These are phyloP conservation scores for Berberis vulgaris DNA, from an alignment of 164 flowering plant genomes.

Conservation along the genomic window DNA sequence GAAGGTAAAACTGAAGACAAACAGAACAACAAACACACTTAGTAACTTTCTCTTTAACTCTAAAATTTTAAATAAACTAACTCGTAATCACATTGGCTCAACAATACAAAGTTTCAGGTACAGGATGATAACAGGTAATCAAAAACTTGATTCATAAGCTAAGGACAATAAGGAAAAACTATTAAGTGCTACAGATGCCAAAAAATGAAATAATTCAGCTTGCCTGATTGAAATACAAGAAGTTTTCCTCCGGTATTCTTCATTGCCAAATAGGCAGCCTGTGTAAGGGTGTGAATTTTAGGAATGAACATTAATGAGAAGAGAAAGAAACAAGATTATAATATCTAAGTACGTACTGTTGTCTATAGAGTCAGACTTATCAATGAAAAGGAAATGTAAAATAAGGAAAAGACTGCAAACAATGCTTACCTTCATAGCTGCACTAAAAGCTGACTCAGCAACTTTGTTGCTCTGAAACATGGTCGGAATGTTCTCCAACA, in stretches of 20 bases:
- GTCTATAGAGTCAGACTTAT: no score
- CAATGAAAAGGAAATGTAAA: not conserved
- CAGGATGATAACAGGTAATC: no score
- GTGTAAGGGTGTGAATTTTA: conserved; percentile 9
- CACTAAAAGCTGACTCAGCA: conserved; percentile 95
- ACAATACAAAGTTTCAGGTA: no score
- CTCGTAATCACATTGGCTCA: no score
- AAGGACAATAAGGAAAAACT: not conserved
- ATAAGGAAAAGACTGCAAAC: not conserved
- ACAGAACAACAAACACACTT: not conserved
- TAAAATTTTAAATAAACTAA: no score
- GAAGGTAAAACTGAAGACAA: conserved; percentile 70
- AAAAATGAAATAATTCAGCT: conserved; percentile 11
- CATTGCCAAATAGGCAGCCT: conserved; percentile 97
- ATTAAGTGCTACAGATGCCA: not conserved
- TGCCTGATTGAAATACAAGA: conserved; percentile 93
- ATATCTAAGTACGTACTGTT: no score
- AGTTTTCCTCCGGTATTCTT: conserved; percentile 93
- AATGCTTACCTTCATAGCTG: conserved; percentile 70
- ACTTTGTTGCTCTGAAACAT: conserved; percentile 79
- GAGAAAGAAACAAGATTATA: no score
- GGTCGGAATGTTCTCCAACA: conserved; percentile 86
- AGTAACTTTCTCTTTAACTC: not conserved
- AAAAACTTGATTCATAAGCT: no score
- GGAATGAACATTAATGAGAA: not conserved